phyloP scores from a whole-genome alignment of 2,329 filamentous ascomycete genomes.

The Aquanectria penicillioides region DNA sequence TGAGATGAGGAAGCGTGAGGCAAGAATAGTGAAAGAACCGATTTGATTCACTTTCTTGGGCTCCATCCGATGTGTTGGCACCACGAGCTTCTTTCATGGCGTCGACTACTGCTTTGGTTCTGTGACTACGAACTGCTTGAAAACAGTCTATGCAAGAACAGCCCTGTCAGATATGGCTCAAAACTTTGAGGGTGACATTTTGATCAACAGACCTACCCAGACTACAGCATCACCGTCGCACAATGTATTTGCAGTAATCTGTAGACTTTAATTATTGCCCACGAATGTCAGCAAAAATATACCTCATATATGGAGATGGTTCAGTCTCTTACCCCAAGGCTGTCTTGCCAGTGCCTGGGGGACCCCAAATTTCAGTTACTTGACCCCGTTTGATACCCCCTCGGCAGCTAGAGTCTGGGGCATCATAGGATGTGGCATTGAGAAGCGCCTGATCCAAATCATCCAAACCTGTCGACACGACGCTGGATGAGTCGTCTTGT shows the following conservation, averaged over 20 bases:
- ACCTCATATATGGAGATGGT: constrained; percentile 18
- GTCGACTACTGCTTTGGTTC: constrained; percentile 42
- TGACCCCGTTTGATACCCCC: constrained; percentile 79
- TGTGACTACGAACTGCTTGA: constrained; percentile 48
- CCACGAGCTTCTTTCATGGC: constrained; percentile 23
- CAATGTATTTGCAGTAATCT: constrained; percentile 73
- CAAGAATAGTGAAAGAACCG: constrained; percentile 62
- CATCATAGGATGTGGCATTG: constrained; percentile 19
- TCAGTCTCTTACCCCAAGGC: constrained; percentile 72
- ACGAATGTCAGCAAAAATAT: constrained; percentile 22
- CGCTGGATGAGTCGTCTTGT: constrained; percentile 58
- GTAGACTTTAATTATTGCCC: constrained; percentile 70
- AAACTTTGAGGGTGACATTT: not conserved
- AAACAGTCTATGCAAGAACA: constrained; percentile 55
- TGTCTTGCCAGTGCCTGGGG: constrained; percentile 87
- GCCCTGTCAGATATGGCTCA: constrained; percentile 17
- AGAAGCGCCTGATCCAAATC: constrained; percentile 61
- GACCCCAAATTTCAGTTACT: constrained; percentile 88
- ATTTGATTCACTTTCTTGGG: constrained; percentile 34
- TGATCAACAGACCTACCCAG: constrained; percentile 78
- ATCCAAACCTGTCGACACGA: constrained; percentile 65
- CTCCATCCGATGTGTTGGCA: constrained; percentile 11
- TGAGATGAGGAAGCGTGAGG: constrained; percentile 73
- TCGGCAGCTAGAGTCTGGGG: constrained; percentile 24
- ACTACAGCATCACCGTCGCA: constrained; percentile 70